Percentiles rank a stretch among this genome's conserved stretches.
Evolutionary conservation across 768 basidiomycete genomes (phyloP).

Genomic region (Jaapia argillacea): DNA sequence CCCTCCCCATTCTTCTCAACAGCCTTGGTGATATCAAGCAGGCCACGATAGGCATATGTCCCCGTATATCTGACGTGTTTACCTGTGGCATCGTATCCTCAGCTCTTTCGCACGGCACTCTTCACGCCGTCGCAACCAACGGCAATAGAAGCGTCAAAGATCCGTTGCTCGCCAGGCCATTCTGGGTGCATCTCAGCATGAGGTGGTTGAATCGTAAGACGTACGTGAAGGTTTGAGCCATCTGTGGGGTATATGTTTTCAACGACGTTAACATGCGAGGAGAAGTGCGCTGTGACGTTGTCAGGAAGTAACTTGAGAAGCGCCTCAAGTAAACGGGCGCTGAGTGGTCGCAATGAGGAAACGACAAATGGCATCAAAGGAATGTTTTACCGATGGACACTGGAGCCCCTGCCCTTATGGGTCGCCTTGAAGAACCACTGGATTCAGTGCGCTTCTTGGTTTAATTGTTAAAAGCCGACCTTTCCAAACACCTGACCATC

Average conservation of each 20-base stretch:
- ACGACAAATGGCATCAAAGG: neutral
- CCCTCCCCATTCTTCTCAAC: neutral
- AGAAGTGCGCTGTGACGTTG: neutral
- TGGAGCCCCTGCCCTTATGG: neutral
- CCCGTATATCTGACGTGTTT: neutral
- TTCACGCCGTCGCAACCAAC: conserved; percentile 1
- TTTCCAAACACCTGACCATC: neutral
- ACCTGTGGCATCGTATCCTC: neutral
- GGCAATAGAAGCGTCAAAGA: neutral
- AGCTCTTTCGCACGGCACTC: neutral
- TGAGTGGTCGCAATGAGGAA: neutral
- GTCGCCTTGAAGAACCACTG: neutral
- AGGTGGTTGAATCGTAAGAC: neutral
- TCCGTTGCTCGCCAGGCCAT: neutral
- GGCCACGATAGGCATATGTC: neutral
- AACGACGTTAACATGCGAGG: neutral
- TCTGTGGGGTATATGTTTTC: neutral
- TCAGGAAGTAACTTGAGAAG: neutral
- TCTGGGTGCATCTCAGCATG: neutral
- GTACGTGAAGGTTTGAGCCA: neutral
- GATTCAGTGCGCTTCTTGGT: neutral
- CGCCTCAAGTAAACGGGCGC: neutral
- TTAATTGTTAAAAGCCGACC: neutral
- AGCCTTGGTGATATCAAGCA: neutral
- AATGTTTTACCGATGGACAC: neutral